Percentiles rank a stretch among this genome's conserved stretches.
phyloP scores from a whole-genome alignment of 1,284 basidiomycete genomes.

The Ceratobasidium sp. region DNA sequence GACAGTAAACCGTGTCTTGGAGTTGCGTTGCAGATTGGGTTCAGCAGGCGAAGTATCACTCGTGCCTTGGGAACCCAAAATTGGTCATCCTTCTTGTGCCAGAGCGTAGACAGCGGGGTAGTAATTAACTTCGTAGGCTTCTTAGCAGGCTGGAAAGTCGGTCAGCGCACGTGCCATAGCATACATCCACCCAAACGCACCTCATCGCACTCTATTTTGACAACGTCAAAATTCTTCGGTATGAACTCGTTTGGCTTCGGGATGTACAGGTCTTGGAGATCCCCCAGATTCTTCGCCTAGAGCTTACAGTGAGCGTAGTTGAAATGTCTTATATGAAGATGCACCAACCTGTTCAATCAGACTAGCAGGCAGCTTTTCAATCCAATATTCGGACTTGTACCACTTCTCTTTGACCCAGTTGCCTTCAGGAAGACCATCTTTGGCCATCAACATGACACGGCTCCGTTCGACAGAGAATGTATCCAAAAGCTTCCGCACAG shows the following conservation, averaged over 20 bases:
- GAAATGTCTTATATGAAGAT: slow-evolving; percentile 6
- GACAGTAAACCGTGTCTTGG: slow-evolving; percentile 73
- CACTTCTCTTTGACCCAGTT: slow-evolving; percentile 82
- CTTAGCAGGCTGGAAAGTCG: slow-evolving; percentile 69
- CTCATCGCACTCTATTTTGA: slow-evolving; percentile 74
- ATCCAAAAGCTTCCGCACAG: slow-evolving; percentile 75
- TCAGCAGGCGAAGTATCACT: slow-evolving; percentile 68
- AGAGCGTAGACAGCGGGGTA: slow-evolving; percentile 78
- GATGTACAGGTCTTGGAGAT: slow-evolving; percentile 78
- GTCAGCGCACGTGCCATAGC: background rate
- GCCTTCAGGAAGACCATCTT: slow-evolving; percentile 57
- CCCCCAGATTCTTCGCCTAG: slow-evolving; percentile 73
- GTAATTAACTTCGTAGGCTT: slow-evolving; percentile 83
- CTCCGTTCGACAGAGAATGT: slow-evolving; percentile 72
- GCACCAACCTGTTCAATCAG: slow-evolving; percentile 71
- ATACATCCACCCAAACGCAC: slow-evolving; percentile 58
- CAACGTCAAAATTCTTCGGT: slow-evolving; percentile 86
- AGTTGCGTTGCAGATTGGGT: slow-evolving; percentile 55
- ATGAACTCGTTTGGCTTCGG: slow-evolving; percentile 91
- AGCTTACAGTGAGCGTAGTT: slow-evolving; percentile 35
- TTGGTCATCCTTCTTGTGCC: slow-evolving; percentile 96
- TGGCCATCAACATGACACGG: slow-evolving; percentile 83
- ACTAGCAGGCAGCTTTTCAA: slow-evolving; percentile 71
- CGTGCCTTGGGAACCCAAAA: slow-evolving; percentile 94
- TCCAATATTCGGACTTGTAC: slow-evolving; percentile 89